Base-by-base conservation (phyloP, 1,284 basidiomycete species). In the Melampsora larici-populina region DNA sequence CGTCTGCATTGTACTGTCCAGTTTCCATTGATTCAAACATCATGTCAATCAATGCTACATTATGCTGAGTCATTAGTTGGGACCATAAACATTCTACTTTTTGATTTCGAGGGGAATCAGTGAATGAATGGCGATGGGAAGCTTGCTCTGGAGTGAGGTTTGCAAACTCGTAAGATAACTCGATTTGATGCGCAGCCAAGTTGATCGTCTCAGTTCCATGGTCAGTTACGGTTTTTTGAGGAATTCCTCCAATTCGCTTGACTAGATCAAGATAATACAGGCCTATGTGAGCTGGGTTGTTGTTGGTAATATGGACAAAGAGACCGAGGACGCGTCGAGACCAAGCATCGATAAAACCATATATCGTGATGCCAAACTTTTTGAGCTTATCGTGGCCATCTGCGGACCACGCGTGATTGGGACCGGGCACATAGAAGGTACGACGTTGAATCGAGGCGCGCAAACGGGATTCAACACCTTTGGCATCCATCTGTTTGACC, bases 211-310 rank as follows among this genome's bases (percentile, higher is more conserved):
- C n/a, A n/a, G n/a, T n/a, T n/a, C n/a, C n/a, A 18, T 21, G 13
- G 31, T 67, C 9, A 1, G 66, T 67, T n/a, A 49, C 51, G 18
- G 66, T 67, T 46, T 13, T 49, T 6, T 29, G 43, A 46, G 66
- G n/a, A 5, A 36, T 48, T 46, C 43, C 43, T 48, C 43, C 43
- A 2, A 18, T 21, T 24, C 18, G 40, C 31, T 67, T 67, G 6
- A 67, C 66, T 15, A 67, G 24, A 9, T 67, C 43, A n/a, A 43
- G 66, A 13, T 36, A 67, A 26, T 67, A 67, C 15, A 48, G 51
- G 18, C 66, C 66, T 43, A 67, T 26, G 40, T 67, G 66, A 48
- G 13, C 26, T 11, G 40, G 66, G n/a, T 43, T 26, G n/a, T n/a
- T n/a, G n/a, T n/a, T n/a, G n/a, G n/a, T n/a, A n/a, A n/a, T n/a